Base-by-base conservation (phyloP, 179 eudicot species). In the Corrigiola litoralis region DNA sequence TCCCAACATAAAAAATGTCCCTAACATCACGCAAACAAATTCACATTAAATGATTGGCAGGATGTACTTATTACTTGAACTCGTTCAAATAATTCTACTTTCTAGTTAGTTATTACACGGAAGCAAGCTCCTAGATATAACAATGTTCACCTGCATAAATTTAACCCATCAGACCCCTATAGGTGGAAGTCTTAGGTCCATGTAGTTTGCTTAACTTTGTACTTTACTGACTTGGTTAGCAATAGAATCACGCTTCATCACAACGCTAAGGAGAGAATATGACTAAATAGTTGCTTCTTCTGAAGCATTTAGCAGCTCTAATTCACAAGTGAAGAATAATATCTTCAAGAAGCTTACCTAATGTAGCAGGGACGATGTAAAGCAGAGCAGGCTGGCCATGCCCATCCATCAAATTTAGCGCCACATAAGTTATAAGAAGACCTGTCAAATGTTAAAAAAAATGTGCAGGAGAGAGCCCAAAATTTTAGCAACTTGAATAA, bases 381-480 rank as follows among this genome's bases (percentile, higher is more conserved):
- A 85, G 85, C 73, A 87, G 66, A 18, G 95, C 95, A 14, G 95
- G 95, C 74, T 88, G 95, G 67, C 95, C 95, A 70, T 90, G 95
- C 29, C 95, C 95, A 21, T 88, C 95, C 97, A 88, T 90, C 84
- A 90, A 72, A 81, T 84, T 90, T 54, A 85, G 66, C 12, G 97
- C 97, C 37, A 90, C 88, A 20, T 85, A 90, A 5, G 97, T 90
- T 24, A 88, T 54, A 6, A 90, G 85, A 71, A 90, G 97, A 79
- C 95, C 97, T 90, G 82, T 61, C 47, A 68, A 52, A 17, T 11
- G 66, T 12, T 55, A 40, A 37, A 40, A 27, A 21, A 27, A 65
- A 6, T 20, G 34, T 34, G 31, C 2, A 16, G 6, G n/a, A 1
- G 40, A 32, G 21, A 42, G 44, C 34, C 53, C 36, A 29, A 38